Conservation (phyloP, 208 protist species). For the Trypanosoma rangeli region DNA sequence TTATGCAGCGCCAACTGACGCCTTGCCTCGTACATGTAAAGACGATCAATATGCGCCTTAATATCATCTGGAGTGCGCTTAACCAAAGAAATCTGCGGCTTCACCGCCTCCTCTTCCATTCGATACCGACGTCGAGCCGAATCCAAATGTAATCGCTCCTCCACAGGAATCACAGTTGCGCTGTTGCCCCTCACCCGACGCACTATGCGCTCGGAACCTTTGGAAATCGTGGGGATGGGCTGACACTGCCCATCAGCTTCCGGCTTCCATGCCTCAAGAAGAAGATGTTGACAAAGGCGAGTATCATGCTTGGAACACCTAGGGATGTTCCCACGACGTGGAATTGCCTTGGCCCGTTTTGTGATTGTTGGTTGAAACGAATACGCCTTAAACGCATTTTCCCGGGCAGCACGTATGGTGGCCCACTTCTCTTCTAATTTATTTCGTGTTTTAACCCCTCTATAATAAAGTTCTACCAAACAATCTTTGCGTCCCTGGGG, state of each 20-base stretch:
- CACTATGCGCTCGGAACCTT: slow-evolving; percentile 46
- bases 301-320: slow-evolving; percentile 11
- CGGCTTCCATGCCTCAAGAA: slow-evolving; percentile 47
- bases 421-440: slow-evolving; percentile 25
- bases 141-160: slow-evolving; percentile 55
- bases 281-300: slow-evolving; percentile 38
- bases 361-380: slow-evolving; percentile 61
- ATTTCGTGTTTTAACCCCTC: slow-evolving; percentile 18
- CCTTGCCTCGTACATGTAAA: slow-evolving; percentile 49
- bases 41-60: slow-evolving; percentile 44
- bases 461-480: slow-evolving; percentile 28
- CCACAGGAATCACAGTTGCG: slow-evolving; percentile 28
- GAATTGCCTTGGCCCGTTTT: slow-evolving; percentile 19
- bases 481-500: background rate
- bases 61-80: slow-evolving; percentile 36
- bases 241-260: slow-evolving; percentile 25
- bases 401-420: slow-evolving; percentile 19
- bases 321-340: slow-evolving; percentile 13
- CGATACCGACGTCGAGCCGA: slow-evolving; percentile 26
- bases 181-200: slow-evolving; percentile 33
- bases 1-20: slow-evolving; percentile 36
- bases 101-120: slow-evolving; percentile 13
- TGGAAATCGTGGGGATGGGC: slow-evolving; percentile 41
- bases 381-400: slow-evolving; percentile 28
- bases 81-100: background rate